Evolutionary conservation across 1,284 basidiomycete species (phyloP).

Genomic region (Xerocomus amazonicus): DNA sequence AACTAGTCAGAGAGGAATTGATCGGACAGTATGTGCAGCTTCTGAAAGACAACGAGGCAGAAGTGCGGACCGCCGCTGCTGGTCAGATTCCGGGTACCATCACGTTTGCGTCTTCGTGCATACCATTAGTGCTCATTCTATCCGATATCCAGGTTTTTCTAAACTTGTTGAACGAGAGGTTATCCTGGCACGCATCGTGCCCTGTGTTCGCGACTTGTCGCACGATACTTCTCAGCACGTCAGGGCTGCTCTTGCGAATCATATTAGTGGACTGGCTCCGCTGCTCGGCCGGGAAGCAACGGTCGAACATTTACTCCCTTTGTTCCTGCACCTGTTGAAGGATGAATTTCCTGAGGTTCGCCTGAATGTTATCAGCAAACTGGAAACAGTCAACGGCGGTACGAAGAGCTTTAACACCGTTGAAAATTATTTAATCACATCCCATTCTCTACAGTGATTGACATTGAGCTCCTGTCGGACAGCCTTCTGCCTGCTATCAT

Average conservation of each 20-base stretch:
- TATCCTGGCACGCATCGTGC: constrained; percentile 89
- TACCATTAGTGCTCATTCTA: constrained; percentile 7
- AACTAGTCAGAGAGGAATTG: constrained; percentile 92
- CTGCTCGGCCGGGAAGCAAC: constrained; percentile 93
- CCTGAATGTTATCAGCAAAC: constrained; percentile 97
- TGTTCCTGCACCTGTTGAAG: constrained; percentile 96
- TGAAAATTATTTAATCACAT: not conserved
- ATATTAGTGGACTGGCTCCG: constrained; percentile 97
- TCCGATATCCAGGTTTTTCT: constrained; percentile 75
- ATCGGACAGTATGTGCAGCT: constrained; percentile 92
- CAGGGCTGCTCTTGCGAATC: constrained; percentile 92
- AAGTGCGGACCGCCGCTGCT: constrained; percentile 94
- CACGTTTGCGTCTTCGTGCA: not conserved
- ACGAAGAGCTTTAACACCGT: constrained; percentile 27
- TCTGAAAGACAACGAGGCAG: constrained; percentile 98
- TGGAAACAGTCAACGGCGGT: constrained; percentile 96
- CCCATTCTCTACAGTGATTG: constrained; percentile 69
- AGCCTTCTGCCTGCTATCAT: constrained; percentile 97
- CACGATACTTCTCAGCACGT: constrained; percentile 97
- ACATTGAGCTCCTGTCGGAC: constrained; percentile 93
- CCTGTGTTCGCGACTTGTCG: constrained; percentile 95
- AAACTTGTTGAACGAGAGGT: constrained; percentile 94
- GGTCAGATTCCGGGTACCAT: constrained; percentile 90
- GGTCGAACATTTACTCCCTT: constrained; percentile 93
- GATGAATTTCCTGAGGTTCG: constrained; percentile 99